Evolutionary conservation across 2,329 filamentous ascomycete species (phyloP), one percentile per base, ranked within the genome.

Genomic region (Cercospora nicotianae): DNA sequence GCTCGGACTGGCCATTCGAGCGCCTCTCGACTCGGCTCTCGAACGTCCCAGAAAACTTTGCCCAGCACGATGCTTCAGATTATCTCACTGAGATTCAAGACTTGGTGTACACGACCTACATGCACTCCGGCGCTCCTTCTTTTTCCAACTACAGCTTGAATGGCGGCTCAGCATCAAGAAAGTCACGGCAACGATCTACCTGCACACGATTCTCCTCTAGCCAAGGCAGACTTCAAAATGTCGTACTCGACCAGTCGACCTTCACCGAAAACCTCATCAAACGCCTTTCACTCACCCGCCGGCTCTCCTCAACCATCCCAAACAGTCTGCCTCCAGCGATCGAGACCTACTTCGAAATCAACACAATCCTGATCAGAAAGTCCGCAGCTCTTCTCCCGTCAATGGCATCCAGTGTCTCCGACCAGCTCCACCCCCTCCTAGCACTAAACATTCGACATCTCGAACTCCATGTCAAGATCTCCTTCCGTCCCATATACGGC

Each of bases 1-100:
- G n/a, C 13, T 12, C 13, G 23, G 48, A 53, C 20, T 16, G 16
- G 12, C 20, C 20, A 13, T 23, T 53, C 23, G 36, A 30, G 8
- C 36, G 36, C 13, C 36, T 30, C 33, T 63, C 60, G 13, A 63
- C 42, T 13, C 42, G 26, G 20, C 26, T 26, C 30, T 55, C 42
- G n/a, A 7, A 30, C 20, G 20, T 23, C 7, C 45, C 26, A 28
- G 23, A 87, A 69, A 92, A 92, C 2, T 85, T 97, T 5, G 85
- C 84, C 74, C 91, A 90, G 74, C 91, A 93, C 79, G 86, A 85
- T 57, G 92, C 92, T 8, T 88, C 92, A 60, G 93, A 97, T 75
- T 99, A 98, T 81, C 82, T 96, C 67, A 82, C 84, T 55, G 94
- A 96, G 77, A 91, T 98, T 66, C 86, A 91, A 72, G 87, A 86